Evolutionary conservation across 2,329 filamentous ascomycete species (phyloP), one percentile per base, ranked within the genome.

Genomic region (Microthyrium microscopicum): DNA sequence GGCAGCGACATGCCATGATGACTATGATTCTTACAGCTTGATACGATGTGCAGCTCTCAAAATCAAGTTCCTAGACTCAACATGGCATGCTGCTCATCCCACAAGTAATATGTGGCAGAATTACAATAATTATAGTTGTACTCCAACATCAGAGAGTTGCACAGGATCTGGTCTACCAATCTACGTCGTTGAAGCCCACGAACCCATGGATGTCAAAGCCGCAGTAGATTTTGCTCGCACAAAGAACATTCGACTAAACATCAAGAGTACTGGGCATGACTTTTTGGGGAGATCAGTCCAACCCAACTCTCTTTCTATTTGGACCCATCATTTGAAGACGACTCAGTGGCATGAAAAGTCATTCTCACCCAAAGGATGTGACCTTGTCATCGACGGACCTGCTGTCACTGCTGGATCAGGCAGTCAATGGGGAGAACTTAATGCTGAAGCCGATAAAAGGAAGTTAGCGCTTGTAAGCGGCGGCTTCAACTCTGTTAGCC

Each of bases 231-330:
- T 66, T 39, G 61, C 62, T 11, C 52, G 56, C 5, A 53, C 52
- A 18, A 43, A 51, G 5, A 63, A 66, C 42, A 50, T 68, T 26
- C 63, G 64, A 3, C 47, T 68, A n/a, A 57, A 67, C 26, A 52
- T 69, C 33, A 58, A 56, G 37, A 65, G 68, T 49, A 70, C 64
- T 0, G 33, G 26, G 13, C 20, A 31, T n/a, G 28, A 31, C 28
- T 35, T 15, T 13, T 19, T 31, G 28, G 28, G 21, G 17, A 44
- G 26, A 22, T 35, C 33, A 9, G 17, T 17, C 15, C 24, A 29
- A 15, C 30, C 36, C 12, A 21, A 31, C 19, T 16, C 33, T 8
- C 22, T 38, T 4, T 36, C 33, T 7, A 38, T 38, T 19, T 36
- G 27, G 26, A 38, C 36, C 5, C 32, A 31, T 5, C 17, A 18